These are phyloP conservation scores for Rhizoctonia solani DNA, from an alignment of 1,284 basidiomycete genomes.

Conservation along the genomic window DNA sequence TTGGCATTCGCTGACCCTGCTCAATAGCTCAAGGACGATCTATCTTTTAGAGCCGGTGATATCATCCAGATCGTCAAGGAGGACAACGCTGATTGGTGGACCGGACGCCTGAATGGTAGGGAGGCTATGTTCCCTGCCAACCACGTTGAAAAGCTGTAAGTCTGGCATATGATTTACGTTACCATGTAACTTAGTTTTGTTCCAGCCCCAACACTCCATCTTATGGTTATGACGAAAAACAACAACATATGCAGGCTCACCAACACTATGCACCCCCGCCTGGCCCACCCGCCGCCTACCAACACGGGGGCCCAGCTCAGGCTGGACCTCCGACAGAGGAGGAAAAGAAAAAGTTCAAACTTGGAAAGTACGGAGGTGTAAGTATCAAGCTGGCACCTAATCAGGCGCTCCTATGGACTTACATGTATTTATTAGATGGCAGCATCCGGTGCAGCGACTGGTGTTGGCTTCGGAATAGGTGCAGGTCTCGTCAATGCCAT, in stretches of 20 bases:
- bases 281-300: conserved; percentile 21
- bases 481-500: conserved; percentile 49
- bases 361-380: conserved; percentile 61
- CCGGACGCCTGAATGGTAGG: conserved; percentile 57
- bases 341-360: conserved; percentile 59
- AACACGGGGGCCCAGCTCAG: conserved; percentile 35
- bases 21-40: conserved; percentile 56
- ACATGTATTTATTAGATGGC: no score
- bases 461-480: conserved; percentile 73
- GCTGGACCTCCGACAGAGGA: conserved; percentile 38
- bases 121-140: conserved; percentile 68
- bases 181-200: not conserved
- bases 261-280: conserved; percentile 38
- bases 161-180: conserved; percentile 40
- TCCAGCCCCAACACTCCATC: not conserved
- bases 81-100: conserved; percentile 66
- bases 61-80: conserved; percentile 62
- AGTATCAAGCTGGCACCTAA: no score
- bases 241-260: conserved; percentile 7
- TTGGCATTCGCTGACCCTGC: not conserved
- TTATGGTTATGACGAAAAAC: conserved; percentile 18
- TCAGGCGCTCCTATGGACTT: no score
- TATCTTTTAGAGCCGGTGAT: conserved; percentile 61
- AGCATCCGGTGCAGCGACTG: conserved; percentile 68
- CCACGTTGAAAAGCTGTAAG: conserved; percentile 56